Percentiles rank a stretch among this genome's conserved stretches.
phyloP scores from a whole-genome alignment of 805 yeast genomes.

The Yamadazyma sp. region DNA sequence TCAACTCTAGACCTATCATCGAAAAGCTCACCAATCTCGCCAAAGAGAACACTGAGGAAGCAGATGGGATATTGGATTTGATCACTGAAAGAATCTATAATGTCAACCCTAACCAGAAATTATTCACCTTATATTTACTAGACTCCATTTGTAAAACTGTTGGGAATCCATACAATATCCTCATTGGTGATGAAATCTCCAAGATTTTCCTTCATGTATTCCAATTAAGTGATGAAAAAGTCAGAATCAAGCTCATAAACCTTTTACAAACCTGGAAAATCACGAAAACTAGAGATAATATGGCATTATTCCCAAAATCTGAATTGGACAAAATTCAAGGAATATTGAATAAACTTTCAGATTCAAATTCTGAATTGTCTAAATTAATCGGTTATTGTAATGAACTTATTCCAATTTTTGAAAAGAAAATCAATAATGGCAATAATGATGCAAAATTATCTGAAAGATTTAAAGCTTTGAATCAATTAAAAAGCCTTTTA shows the following conservation, averaged over 20 bases:
- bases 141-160: slow-evolving; percentile 91
- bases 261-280: slow-evolving; percentile 86
- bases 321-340: slow-evolving; percentile 70
- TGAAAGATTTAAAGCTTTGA: slow-evolving; percentile 44
- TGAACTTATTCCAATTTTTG: slow-evolving; percentile 41
- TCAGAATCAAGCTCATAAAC: slow-evolving; percentile 65
- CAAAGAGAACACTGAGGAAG: slow-evolving; percentile 74
- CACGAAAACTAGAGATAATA: slow-evolving; percentile 53
- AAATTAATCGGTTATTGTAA: slow-evolving; percentile 32
- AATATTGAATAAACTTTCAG: slow-evolving; percentile 45
- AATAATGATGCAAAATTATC: slow-evolving; percentile 42
- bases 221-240: slow-evolving; percentile 69
- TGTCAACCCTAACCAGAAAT: slow-evolving; percentile 79
- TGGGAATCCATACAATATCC: slow-evolving; percentile 83
- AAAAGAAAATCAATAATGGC: slow-evolving; percentile 31
- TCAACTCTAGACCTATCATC: slow-evolving; percentile 88
- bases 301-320: slow-evolving; percentile 69
- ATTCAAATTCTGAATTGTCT: slow-evolving; percentile 11
- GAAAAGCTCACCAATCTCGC: slow-evolving; percentile 82
- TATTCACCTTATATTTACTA: slow-evolving; percentile 77
- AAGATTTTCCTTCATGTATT: slow-evolving; percentile 73
- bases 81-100: slow-evolving; percentile 71
- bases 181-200: slow-evolving; percentile 69
- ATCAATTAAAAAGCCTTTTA: slow-evolving; percentile 41
- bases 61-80: slow-evolving; percentile 73